Conservation (phyloP, 495 filamentous ascomycete genomes). For the Penicillium manginii region DNA sequence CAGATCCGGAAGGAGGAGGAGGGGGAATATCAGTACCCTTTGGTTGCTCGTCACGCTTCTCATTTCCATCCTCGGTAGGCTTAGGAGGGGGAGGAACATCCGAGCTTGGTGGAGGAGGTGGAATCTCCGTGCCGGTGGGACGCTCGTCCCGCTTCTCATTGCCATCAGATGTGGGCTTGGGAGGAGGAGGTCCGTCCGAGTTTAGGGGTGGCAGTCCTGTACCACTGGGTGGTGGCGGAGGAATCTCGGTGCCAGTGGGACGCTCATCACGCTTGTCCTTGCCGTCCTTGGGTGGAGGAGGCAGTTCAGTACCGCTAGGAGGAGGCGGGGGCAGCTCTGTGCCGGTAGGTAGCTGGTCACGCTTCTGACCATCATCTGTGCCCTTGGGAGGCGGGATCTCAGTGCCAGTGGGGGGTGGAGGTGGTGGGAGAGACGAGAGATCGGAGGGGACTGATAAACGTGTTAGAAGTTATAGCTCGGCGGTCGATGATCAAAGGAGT, state of each 20-base stretch:
- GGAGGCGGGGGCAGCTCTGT: conserved; percentile 4
- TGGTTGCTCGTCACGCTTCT: not conserved
- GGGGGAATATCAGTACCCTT: not conserved
- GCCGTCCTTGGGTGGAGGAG: too few relatives aligned
- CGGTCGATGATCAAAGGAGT: not conserved
- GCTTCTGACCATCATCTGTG: conserved; percentile 18
- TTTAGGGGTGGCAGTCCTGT: too few relatives aligned
- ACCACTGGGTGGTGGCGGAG: too few relatives aligned
- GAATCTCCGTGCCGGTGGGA: not conserved
- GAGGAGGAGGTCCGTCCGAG: not conserved
- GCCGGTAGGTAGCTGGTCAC: conserved; percentile 4
- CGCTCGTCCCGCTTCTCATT: conserved; percentile 9
- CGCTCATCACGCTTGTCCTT: too few relatives aligned
- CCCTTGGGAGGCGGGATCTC: conserved; percentile 5
- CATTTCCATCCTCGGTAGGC: not conserved
- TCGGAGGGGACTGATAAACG: conserved; percentile 10
- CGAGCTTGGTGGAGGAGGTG: not conserved
- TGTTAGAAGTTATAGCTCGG: not conserved
- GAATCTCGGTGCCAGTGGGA: too few relatives aligned
- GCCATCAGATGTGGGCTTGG: not conserved
- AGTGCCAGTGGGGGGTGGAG: conserved; percentile 7
- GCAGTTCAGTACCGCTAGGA: not conserved
- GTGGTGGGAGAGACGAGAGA: conserved; percentile 1
- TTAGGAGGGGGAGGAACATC: conserved; percentile 1
- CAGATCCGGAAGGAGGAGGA: not conserved